Percentiles rank a stretch among this genome's conserved stretches.
Conservation (phyloP, 805 yeast species). For the Jamesozyma lodderae region DNA sequence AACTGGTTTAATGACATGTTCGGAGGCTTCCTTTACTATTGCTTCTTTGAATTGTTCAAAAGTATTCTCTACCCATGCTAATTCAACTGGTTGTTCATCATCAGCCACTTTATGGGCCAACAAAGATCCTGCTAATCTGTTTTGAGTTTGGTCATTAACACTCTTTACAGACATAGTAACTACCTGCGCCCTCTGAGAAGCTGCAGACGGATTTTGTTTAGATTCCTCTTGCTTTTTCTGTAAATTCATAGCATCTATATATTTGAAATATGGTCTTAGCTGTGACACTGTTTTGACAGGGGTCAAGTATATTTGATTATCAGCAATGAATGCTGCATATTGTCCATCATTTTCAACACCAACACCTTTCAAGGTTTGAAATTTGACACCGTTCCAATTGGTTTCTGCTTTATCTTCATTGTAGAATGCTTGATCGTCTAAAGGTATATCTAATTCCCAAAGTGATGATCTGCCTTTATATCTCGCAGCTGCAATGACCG, state of each 20-base stretch:
- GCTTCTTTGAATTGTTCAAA: conserved; percentile 24
- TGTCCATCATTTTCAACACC: conserved; percentile 46
- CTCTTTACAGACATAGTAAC: conserved; percentile 72
- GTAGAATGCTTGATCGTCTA: conserved; percentile 58
- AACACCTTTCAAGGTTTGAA: conserved; percentile 66
- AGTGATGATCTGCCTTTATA: conserved; percentile 54
- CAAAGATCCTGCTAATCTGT: conserved; percentile 61
- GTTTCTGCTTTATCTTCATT: conserved; percentile 50
- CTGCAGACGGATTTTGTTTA: conserved; percentile 31
- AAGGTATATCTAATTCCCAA: conserved; percentile 69
- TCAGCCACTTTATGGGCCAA: conserved; percentile 53
- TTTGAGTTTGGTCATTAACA: conserved; percentile 45
- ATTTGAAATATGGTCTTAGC: conserved; percentile 70
- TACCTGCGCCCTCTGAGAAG: conserved; percentile 43
- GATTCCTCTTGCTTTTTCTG: conserved; percentile 36
- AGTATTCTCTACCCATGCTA: conserved; percentile 40
- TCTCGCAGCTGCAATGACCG: conserved; percentile 37
- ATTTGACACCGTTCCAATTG: conserved; percentile 52
- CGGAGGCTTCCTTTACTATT: conserved; percentile 15
- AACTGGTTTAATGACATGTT: conserved; percentile 19
- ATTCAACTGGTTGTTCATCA: conserved; percentile 43
- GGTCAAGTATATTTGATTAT: conserved; percentile 49
- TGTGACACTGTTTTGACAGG: conserved; percentile 66
- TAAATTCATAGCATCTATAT: conserved; percentile 55
- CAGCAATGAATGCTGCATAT: conserved; percentile 36